Evolutionary conservation across 257 asterid genomes (phyloP), one percentile per base, ranked within the genome.

Genomic region (Striga asiatica): DNA sequence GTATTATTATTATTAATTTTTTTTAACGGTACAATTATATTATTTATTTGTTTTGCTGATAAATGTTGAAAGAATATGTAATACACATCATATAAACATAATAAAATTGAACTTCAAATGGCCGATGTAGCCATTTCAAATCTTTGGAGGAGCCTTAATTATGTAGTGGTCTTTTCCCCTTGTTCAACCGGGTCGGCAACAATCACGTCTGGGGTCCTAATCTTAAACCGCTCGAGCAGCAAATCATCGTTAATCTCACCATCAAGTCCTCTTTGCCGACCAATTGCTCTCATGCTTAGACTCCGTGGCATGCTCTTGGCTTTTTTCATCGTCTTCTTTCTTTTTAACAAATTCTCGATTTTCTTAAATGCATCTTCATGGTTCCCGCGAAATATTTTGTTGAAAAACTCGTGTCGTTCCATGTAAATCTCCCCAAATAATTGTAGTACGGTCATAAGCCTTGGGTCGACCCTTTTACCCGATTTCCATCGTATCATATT

Each of bases 401-500:
- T 62, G 61, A 83, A 66, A 16, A 80, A 60, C 0, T 68, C 82
- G 0, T 12, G 67, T 9, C 75, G 63, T 3, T 76, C 61, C 6
- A 20, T 42, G 18, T 72, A 76, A 10, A 81, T 23, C 57, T 78
- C 83, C 43, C 59, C 71, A 45, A 74, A 73, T 0, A 71, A 38
- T 20, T 81, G 88, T 24, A 84, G 46, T 14, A 77, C 12, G 13
- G 38, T 41, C 13, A 76, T 27, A 17, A 78, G 17, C 69, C 68
- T 68, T 6, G 73, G 72, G 29, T 84, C 85, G 17, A 81, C 69
- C 5, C 42, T 38, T 22, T 74, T 70, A 2, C 84, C 85, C 1
- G 84, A 78, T n/a, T 81, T 78, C 88, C 83, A 81, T 49, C 80
- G 58, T 13, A 74, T 45, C 35, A 68, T 45, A 35, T 56, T 59